Evolutionary conservation across 1,284 basidiomycete species (phyloP).

Genomic region (Cutaneotrichosporon sp.): DNA sequence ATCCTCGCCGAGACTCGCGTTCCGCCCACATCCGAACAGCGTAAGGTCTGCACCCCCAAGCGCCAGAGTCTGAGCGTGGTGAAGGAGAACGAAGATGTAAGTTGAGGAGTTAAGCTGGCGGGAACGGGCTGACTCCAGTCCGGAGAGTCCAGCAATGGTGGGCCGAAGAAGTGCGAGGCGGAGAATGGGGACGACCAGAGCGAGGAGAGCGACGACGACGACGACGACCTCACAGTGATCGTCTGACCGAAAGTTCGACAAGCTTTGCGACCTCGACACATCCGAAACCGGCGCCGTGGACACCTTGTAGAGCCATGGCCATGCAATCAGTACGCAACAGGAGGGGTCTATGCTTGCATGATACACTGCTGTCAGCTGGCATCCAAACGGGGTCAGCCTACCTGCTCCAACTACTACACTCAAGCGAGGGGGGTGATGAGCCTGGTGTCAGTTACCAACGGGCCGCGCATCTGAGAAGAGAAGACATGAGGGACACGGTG

Average conservation of each 20-base stretch:
- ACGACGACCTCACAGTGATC: neutral
- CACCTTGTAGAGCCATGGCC: neutral
- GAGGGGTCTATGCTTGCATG: constrained; percentile 18
- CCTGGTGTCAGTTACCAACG: constrained; percentile 52
- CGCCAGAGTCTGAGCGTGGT: neutral
- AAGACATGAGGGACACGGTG: too few species aligned
- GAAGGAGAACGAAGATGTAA: too few species aligned
- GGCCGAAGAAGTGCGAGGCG: neutral
- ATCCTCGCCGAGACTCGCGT: neutral
- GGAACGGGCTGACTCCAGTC: too few species aligned
- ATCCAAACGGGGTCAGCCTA: neutral
- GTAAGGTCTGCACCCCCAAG: neutral
- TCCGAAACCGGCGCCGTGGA: too few species aligned
- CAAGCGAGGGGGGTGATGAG: constrained; percentile 83
- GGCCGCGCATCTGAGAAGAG: too few species aligned
- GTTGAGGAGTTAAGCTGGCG: neutral
- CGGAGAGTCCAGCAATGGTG: too few species aligned
- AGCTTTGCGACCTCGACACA: too few species aligned
- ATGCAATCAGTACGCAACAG: neutral
- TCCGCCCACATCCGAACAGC: too few species aligned
- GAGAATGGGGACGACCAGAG: neutral
- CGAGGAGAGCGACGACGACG: constrained; percentile 11
- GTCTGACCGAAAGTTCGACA: neutral
- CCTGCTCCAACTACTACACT: constrained; percentile 24
- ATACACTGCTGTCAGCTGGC: constrained; percentile 8